Evolutionary conservation across 768 basidiomycete genomes (phyloP).

Genomic region (Termitomyces sp.): DNA sequence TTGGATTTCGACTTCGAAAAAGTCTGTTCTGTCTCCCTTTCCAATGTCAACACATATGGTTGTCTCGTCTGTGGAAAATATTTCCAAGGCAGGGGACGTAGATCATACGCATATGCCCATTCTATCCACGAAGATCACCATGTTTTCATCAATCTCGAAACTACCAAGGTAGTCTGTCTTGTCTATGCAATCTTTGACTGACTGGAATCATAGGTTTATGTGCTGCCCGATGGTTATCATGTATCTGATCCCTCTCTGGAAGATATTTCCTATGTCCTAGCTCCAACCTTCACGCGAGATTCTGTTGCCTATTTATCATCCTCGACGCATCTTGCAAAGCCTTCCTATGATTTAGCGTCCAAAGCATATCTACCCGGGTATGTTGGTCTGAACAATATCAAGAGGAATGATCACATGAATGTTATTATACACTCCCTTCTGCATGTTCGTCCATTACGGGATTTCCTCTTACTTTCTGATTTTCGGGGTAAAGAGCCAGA

Average conservation of each 20-base stretch:
- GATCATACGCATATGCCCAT: constrained; percentile 93
- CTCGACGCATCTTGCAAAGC: constrained; percentile 54
- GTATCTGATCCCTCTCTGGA: constrained; percentile 96
- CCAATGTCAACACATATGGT: constrained; percentile 96
- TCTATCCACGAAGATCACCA: constrained; percentile 98
- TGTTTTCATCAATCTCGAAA: constrained; percentile 94
- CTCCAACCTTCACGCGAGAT: constrained; percentile 73
- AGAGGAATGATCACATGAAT: constrained; percentile 95
- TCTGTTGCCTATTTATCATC: constrained; percentile 53
- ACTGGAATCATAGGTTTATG: constrained; percentile 68
- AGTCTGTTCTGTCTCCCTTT: constrained; percentile 93
- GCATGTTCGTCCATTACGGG: constrained; percentile 85
- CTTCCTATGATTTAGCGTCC: constrained; percentile 79
- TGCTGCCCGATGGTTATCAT: constrained; percentile 93
- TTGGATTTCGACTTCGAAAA: constrained; percentile 99
- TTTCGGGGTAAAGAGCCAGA: constrained; percentile 77
- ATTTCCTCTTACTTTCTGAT: constrained; percentile 76
- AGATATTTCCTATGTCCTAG: constrained; percentile 88
- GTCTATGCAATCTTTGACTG: constrained; percentile 3
- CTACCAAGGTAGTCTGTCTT: constrained; percentile 64
- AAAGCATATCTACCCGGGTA: constrained; percentile 89
- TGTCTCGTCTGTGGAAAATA: constrained; percentile 99
- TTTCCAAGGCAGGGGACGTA: constrained; percentile 94
- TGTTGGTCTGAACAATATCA: constrained; percentile 97
- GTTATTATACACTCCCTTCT: constrained; percentile 92